Base-by-base conservation (phyloP, 148 eudicot genomes). In the Polygonum maritimum region DNA sequence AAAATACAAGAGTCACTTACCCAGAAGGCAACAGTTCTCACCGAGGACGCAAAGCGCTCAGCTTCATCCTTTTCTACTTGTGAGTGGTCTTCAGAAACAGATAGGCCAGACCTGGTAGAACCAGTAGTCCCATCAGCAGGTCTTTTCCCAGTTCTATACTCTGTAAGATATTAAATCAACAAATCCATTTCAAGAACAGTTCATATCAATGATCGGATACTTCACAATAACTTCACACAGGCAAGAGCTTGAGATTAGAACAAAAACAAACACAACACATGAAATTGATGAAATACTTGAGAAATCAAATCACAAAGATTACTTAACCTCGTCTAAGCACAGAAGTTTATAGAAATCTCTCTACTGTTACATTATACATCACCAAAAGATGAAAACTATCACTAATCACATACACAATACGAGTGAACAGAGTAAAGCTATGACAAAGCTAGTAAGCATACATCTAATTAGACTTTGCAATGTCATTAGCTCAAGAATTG, bases 1-100 rank as follows among this genome's bases (percentile, higher is more conserved):
- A 38, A 49, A 71, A 45, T 1, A 62, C 44, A 14, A 65, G 49
- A 52, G 62, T 55, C 77, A 84, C 91, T 81, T 84, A 92, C 98
- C 55, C 97, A 92, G 75, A 92, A 75, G 79, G 87, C 92, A 71
- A 95, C 97, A 48, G 88, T 90, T 87, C 70, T 88, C 48, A 90
- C 86, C 67, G 90, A 87, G 52, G 89, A 79, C 55, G 7, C 71
- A 82, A 81, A 86, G 75, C 78, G 82, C 49, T 82, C 87, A 76
- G 81, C 41, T 36, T 26, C 78, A 39, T 41, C 19, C 63, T 80
- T 81, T 62, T 75, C 78, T 48, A 84, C 83, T 58, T 82, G 79
- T 73, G 85, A 74, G 81, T 63, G 47, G 72, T 77, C 76, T 74
- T 44, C 70, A 79, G 86, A 78, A 77, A 76, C 40, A 38, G 79